Conservation (phyloP, 2,329 filamentous ascomycete genomes). For the Sordariomycetes sp. region DNA sequence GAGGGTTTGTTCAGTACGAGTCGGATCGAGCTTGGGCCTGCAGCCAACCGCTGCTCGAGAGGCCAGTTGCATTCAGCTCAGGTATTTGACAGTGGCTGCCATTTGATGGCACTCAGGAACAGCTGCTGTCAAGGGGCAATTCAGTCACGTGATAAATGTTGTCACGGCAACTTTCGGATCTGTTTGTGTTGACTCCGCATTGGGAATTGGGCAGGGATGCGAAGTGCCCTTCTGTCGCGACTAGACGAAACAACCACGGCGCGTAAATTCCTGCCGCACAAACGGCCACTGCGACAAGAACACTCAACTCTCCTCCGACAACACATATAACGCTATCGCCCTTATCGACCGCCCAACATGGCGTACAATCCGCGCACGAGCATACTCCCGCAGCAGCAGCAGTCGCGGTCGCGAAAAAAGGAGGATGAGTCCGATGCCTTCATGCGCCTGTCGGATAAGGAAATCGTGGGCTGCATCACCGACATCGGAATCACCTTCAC, state of each 20-base stretch:
- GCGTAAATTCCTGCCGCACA: not conserved
- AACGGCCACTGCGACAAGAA: not conserved
- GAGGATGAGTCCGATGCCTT: conserved; percentile 49
- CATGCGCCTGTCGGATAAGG: conserved; percentile 53
- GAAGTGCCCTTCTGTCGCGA: not conserved
- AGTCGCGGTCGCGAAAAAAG: conserved; percentile 44
- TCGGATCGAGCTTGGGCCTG: not conserved
- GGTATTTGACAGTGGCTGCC: not conserved
- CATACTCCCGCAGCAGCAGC: conserved; percentile 43
- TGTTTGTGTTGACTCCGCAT: not conserved
- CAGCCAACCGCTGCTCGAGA: not conserved
- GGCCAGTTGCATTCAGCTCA: too few relatives aligned
- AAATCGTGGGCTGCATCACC: conserved; percentile 94
- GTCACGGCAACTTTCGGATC: not conserved
- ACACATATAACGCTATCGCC: not conserved
- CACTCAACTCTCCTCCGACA: not conserved
- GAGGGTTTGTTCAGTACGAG: not conserved
- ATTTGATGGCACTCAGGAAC: not conserved
- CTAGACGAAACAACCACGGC: not conserved
- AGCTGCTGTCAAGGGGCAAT: not conserved
- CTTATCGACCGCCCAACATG: conserved; percentile 23
- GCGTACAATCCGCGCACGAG: conserved; percentile 50
- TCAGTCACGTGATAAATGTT: not conserved
- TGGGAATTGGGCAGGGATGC: not conserved
- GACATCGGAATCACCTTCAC: conserved; percentile 91